These are phyloP conservation scores for Moesziomyces aphidis DNA, from an alignment of 1,284 basidiomycete species.

Conservation along the genomic window DNA sequence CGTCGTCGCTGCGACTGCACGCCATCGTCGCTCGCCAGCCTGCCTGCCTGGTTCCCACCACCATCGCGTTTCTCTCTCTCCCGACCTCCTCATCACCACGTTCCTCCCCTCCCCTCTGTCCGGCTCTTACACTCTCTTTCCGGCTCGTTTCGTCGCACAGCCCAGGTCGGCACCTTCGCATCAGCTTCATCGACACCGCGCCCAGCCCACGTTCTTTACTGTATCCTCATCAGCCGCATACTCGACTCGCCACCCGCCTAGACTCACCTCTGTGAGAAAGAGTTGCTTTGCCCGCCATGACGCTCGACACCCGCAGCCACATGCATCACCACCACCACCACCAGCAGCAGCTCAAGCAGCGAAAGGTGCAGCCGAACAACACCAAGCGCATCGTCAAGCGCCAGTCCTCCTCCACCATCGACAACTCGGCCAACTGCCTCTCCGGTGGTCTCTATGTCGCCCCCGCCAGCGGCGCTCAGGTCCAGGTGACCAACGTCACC, in stretches of 20 bases:
- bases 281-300: conserved; percentile 30
- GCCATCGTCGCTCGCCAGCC: no score
- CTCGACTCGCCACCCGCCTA: not conserved
- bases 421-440: conserved; percentile 50
- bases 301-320: conserved; percentile 36
- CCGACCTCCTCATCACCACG: conserved; percentile 1
- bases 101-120: not conserved
- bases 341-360: conserved; percentile 40
- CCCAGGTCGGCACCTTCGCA: not conserved
- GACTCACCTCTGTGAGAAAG: not conserved
- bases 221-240: conserved; percentile 5
- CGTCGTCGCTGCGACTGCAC: no score
- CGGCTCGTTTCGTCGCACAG: not conserved
- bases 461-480: conserved; percentile 27
- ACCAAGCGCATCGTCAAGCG: conserved; percentile 37
- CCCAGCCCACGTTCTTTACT: not conserved
- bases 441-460: conserved; percentile 56
- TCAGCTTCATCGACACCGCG: not conserved
- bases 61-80: not conserved
- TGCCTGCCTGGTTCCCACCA: not conserved
- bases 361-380: conserved; percentile 16
- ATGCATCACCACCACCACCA: conserved; percentile 33
- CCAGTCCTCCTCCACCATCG: conserved; percentile 40
- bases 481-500: conserved; percentile 51
- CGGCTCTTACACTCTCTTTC: not conserved